Base-by-base conservation (phyloP, 108 stramenopile genomes). In the Skeletonema tropicum region DNA sequence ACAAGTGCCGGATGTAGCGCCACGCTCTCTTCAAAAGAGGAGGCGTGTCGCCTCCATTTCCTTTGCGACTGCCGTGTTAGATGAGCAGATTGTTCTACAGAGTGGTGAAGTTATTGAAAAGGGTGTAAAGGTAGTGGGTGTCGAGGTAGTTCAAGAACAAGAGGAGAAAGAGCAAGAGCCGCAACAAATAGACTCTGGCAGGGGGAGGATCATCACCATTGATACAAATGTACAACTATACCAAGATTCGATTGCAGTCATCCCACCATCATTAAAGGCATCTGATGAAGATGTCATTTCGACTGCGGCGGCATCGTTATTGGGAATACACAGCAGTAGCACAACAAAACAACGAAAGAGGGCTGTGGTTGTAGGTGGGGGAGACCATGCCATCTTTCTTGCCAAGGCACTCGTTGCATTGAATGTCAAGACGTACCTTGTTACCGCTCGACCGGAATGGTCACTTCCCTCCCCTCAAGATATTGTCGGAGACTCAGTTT, bases 321-420 rank as follows among this genome's bases (percentile, higher is more conserved):
- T 85, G 14, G 60, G 74, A 10, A 69, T 91, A 17, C 87, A 88
- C 66, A 45, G 19, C 14, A 46, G 66, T 8, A 46, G 42, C 6
- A 80, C 57, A 64, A 65, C 14, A 5, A 35, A 35, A 35, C 33
- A 7, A 42, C 12, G 25, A 30, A 52, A 59, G 26, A 85, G 79
- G 55, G 84, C 78, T 3, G 88, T 89, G 9, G 66, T 92, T 35
- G 45, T 89, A 36, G 90, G 90, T 17, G 85, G 88, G 30, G 78
- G 72, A 52, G 87, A 86, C 3, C 70, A 86, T 77, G 88, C 90
- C 7, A 49, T 67, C 17, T 86, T 85, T 68, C 76, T 82, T 2
- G 77, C 87, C 14, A 75, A 80, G 52, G 86, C 73, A 46, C 63
- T 57, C 7, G 62, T 39, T 12, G 48, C 33, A 17, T 55, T 58